Evolutionary conservation across 2,329 filamentous ascomycete species (phyloP).

Genomic region (Elsinoe fawcettii): DNA sequence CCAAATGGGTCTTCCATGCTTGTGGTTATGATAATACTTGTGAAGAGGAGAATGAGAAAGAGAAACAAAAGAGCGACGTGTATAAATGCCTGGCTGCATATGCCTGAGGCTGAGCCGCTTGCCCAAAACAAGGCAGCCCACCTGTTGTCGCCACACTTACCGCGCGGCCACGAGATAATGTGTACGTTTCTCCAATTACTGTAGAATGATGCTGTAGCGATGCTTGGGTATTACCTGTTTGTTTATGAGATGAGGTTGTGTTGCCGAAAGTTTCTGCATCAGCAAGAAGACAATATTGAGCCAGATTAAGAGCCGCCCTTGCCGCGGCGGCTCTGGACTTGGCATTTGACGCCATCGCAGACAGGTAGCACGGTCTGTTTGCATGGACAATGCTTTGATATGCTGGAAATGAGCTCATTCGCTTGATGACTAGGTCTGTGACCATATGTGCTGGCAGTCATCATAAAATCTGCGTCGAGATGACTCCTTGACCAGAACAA

Average conservation of each 20-base stretch:
- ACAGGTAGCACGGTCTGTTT: not conserved
- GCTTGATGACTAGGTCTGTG: not conserved
- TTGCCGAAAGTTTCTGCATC: not conserved
- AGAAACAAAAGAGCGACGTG: not conserved
- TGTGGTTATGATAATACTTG: not conserved
- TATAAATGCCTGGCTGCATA: not conserved
- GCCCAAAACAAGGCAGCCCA: not conserved
- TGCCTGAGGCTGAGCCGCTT: constrained; percentile 4
- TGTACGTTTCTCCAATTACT: not conserved
- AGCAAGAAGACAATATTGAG: not conserved
- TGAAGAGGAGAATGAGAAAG: not conserved
- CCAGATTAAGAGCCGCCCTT: not conserved
- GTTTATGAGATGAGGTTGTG: not conserved
- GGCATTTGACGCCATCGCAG: constrained; percentile 7
- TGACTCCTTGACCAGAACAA: not conserved
- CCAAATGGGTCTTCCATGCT: not conserved
- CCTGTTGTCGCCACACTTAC: not conserved
- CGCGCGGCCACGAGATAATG: not conserved
- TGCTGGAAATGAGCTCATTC: not conserved
- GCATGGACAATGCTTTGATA: not conserved
- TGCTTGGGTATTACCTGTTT: not conserved
- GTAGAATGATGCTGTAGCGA: not conserved
- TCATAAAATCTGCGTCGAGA: not conserved
- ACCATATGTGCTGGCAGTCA: not conserved
- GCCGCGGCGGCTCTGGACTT: not conserved